These are phyloP conservation scores for Suillus hirtellus DNA, from an alignment of 768 basidiomycete genomes.

Conservation along the genomic window DNA sequence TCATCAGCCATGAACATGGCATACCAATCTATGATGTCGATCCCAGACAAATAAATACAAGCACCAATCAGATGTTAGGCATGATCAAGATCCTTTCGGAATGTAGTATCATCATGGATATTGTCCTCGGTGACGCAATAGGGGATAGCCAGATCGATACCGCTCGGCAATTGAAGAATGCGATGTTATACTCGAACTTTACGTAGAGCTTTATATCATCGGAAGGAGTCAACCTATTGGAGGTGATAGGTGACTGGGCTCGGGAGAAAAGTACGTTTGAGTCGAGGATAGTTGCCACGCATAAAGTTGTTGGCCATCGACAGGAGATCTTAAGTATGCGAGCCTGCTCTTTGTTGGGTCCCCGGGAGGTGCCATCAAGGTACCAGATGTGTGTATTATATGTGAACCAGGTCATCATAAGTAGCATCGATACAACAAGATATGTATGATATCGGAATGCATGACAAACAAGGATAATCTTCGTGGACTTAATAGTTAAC, in stretches of 20 bases:
- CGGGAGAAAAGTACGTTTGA: not conserved
- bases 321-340: not conserved
- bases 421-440: not conserved
- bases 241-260: too few species aligned
- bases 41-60: conserved; percentile 9
- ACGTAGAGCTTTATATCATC: conserved; percentile 12
- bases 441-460: not conserved
- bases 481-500: conserved; percentile 16
- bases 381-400: not conserved
- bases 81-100: conserved; percentile 39
- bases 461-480: not conserved
- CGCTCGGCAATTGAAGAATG: conserved; percentile 44
- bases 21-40: conserved; percentile 1
- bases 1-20: conserved; percentile 35
- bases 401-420: not conserved
- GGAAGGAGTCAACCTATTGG: too few species aligned
- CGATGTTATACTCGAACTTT: conserved; percentile 19
- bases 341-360: not conserved
- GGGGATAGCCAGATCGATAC: conserved; percentile 22
- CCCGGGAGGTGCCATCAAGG: not conserved
- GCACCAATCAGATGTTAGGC: conserved; percentile 17
- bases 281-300: not conserved
- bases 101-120: conserved; percentile 62
- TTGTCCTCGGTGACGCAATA: conserved; percentile 61
- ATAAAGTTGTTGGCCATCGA: not conserved